A percentile compares a stretch with the other conserved stretches of the same genome.
phyloP scores from a whole-genome alignment of 2,329 filamentous ascomycete species.

The Aspergillus pseudonomiae region DNA sequence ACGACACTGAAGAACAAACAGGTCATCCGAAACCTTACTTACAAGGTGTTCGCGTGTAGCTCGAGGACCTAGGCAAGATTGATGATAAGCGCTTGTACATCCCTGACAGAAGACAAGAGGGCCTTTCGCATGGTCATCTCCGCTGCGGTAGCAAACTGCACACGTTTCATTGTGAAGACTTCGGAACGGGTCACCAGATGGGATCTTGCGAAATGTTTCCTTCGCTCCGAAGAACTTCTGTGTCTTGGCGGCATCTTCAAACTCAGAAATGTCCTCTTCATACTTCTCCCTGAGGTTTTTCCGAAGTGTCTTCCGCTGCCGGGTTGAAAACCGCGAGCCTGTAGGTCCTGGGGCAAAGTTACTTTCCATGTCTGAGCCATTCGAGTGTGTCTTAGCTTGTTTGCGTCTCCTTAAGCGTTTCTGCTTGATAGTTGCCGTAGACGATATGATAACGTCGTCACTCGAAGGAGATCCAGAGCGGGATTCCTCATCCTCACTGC shows the following conservation, averaged over 20 bases:
- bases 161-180: slow-evolving; percentile 71
- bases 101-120: slow-evolving; percentile 86
- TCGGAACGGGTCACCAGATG: slow-evolving; percentile 67
- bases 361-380: slow-evolving; percentile 16
- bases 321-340: slow-evolving; percentile 35
- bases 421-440: slow-evolving; percentile 13
- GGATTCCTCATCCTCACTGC: slow-evolving; percentile 23
- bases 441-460: slow-evolving; percentile 26
- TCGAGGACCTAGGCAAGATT: slow-evolving; percentile 75
- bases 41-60: slow-evolving; percentile 79
- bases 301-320: slow-evolving; percentile 29
- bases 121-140: slow-evolving; percentile 62
- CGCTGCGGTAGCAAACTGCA: slow-evolving; percentile 66
- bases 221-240: slow-evolving; percentile 61
- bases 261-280: slow-evolving; percentile 42
- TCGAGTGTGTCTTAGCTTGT: slow-evolving; percentile 12
- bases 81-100: slow-evolving; percentile 82
- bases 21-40: slow-evolving; percentile 75
- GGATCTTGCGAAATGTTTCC: slow-evolving; percentile 71
- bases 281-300: slow-evolving; percentile 50
- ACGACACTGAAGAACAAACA: slow-evolving; percentile 88
- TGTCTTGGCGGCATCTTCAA: slow-evolving; percentile 50
- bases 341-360: slow-evolving; percentile 11
- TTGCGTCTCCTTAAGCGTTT: slow-evolving; percentile 16
- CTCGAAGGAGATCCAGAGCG: slow-evolving; percentile 20